Base-by-base conservation (phyloP, 768 basidiomycete species). In the Panaeolus papilionaceus region DNA sequence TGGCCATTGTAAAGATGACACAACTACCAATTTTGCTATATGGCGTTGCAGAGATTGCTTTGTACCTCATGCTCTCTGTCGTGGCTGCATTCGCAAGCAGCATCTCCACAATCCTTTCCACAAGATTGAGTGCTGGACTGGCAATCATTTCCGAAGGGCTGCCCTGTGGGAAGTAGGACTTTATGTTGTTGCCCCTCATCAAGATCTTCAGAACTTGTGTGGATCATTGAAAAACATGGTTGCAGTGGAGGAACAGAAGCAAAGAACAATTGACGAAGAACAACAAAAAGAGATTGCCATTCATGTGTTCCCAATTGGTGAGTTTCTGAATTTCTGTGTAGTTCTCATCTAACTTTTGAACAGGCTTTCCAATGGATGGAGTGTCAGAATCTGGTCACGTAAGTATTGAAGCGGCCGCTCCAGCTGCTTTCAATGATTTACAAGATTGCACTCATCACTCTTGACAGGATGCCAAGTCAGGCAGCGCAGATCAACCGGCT, bases 51-150 rank as follows among this genome's bases (percentile, higher is more conserved):
- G 20, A 38, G 64, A 65, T 14, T 65, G 64, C 45, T 28, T 49
- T 14, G 11, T n/a, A 0, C 3, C 49, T 4, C 14, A 44, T 6
- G 12, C 45, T 16, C 28, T 37, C 5, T 67, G 62, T 38, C 20
- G 61, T 20, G 28, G 4, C 6, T 61, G 63, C 18, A 67, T 65
- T 33, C 66, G 62, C 16, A 10, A 54, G 18, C 18, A 54, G 2
- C 73, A 74, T 42, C 6, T 6, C 3, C 0, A 58, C 2, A 66
- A 67, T 26, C 68, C 71, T 2, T 70, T 71, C 44, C 74, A 75
- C 49, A 65, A 65, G 33, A 64, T 75, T 26, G 66, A 71, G 23
- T 61, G 68, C 39, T 73, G 74, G 72, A 63, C 49, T 37, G 69
- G 67, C 18, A 62, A 47, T 5, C 69, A 66, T 62, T 73, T 73